Percentiles rank a stretch among this genome's conserved stretches.
These are phyloP conservation scores for Lodderomyces theae DNA, from an alignment of 1,139 yeast genomes.

Conservation along the genomic window DNA sequence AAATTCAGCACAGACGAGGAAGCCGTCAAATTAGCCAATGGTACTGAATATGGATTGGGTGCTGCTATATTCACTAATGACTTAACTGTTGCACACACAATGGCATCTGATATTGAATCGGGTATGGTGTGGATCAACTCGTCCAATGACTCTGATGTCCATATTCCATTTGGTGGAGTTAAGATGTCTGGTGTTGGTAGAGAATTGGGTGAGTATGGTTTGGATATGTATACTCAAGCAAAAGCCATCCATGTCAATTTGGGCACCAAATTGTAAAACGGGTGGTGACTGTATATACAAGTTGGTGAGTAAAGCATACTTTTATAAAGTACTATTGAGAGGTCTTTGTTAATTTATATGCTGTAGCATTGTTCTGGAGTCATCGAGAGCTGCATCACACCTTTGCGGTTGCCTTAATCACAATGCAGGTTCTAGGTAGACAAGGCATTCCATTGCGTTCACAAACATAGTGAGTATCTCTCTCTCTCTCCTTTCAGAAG, in stretches of 20 bases:
- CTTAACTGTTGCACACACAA: slow-evolving; percentile 40
- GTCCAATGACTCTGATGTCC: slow-evolving; percentile 72
- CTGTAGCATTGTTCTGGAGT: no score
- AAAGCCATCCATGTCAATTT: slow-evolving; percentile 76
- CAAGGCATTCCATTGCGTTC: no score
- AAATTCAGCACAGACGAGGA: slow-evolving; percentile 54
- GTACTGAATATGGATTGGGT: slow-evolving; percentile 55
- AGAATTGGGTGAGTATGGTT: slow-evolving; percentile 83
- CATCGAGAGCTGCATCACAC: no score
- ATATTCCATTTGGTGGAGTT: slow-evolving; percentile 76
- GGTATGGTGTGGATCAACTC: slow-evolving; percentile 64
- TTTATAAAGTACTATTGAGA: no score
- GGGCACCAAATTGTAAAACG: slow-evolving; percentile 30
- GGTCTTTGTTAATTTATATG: not conserved
- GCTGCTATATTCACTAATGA: slow-evolving; percentile 78
- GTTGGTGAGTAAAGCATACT: no score
- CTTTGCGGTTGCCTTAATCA: no score
- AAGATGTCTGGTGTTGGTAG: slow-evolving; percentile 87
- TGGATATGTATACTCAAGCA: slow-evolving; percentile 70
- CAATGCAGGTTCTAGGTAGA: no score
- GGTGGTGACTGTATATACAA: not conserved
- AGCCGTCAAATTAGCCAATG: slow-evolving; percentile 49
- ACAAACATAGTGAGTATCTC: no score
- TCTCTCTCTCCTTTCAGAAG: no score
- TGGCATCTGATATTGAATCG: slow-evolving; percentile 46